A percentile compares a stretch with the other conserved stretches of the same genome.
These are phyloP conservation scores for Endothia cerciana DNA, from an alignment of 2,329 filamentous ascomycete species.

Conservation along the genomic window DNA sequence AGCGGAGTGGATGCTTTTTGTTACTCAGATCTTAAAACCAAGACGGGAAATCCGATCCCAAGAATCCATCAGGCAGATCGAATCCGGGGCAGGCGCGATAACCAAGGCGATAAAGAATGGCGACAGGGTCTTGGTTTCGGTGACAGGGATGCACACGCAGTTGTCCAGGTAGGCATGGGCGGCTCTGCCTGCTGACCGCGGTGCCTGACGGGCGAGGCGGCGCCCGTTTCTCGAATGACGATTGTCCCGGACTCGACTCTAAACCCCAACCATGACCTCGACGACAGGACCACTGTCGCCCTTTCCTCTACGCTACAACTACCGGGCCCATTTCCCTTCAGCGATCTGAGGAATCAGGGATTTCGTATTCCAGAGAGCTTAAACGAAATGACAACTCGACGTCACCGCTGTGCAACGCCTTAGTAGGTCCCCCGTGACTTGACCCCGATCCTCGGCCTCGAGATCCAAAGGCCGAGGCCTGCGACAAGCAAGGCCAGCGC, in stretches of 20 bases:
- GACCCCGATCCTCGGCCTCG: neutral
- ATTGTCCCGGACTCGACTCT: neutral
- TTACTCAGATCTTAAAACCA: neutral
- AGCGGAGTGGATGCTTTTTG: neutral
- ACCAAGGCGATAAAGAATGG: conserved; percentile 16
- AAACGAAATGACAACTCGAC: neutral
- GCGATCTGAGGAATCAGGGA: neutral
- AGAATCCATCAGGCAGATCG: conserved; percentile 8
- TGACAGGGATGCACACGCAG: conserved; percentile 3
- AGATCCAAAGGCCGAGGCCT: neutral
- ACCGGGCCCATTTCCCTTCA: neutral
- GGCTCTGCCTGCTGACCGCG: conserved; percentile 16
- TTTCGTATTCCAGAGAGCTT: neutral
- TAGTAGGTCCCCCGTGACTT: neutral
- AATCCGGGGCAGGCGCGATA: conserved; percentile 7
- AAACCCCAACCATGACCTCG: neutral
- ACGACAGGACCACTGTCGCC: neutral
- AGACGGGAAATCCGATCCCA: neutral
- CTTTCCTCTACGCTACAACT: neutral
- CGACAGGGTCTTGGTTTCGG: neutral
- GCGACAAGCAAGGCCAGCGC: neutral
- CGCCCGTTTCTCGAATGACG: neutral
- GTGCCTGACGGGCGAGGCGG: neutral
- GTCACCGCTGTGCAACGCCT: neutral
- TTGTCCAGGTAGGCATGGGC: neutral